These are phyloP conservation scores for Gymnopilus junonius DNA, from an alignment of 768 basidiomycete species.

Conservation along the genomic window DNA sequence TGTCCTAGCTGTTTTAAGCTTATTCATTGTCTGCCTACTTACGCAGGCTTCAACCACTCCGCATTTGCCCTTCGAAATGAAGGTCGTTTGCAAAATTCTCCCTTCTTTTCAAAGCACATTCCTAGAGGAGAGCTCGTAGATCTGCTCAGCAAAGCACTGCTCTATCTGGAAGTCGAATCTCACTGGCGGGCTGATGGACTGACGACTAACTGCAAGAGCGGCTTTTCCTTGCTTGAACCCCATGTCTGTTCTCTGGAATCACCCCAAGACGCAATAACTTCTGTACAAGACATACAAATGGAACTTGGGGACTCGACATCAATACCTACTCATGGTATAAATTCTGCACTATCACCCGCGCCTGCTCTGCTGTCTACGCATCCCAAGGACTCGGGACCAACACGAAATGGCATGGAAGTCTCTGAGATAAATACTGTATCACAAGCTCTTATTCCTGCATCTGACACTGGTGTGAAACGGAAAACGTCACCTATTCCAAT, in stretches of 20 bases:
- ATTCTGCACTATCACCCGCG: slow-evolving; percentile 5
- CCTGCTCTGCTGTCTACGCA: slow-evolving; percentile 12
- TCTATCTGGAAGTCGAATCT: slow-evolving; percentile 83
- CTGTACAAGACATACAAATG: slow-evolving; percentile 23
- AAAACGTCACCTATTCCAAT: slow-evolving; percentile 55
- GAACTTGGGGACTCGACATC: slow-evolving; percentile 14
- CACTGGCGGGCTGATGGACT: slow-evolving; percentile 75
- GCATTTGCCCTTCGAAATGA: slow-evolving; percentile 83
- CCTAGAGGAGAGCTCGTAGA: slow-evolving; percentile 84
- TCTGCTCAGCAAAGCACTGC: slow-evolving; percentile 76
- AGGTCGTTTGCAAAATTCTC: slow-evolving; percentile 69
- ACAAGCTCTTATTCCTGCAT: slow-evolving; percentile 16
- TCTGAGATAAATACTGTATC: slow-evolving; percentile 9
- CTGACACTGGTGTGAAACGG: slow-evolving; percentile 44
- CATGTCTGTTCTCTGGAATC: slow-evolving; percentile 70
- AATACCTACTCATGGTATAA: slow-evolving; percentile 6
- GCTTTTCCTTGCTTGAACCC: slow-evolving; percentile 75
- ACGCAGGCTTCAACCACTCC: slow-evolving; percentile 76
- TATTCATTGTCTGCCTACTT: slow-evolving; percentile 10
- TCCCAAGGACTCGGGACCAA: slow-evolving; percentile 12
- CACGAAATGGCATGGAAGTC: slow-evolving; percentile 12
- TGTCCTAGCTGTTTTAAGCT: slow-evolving; percentile 4
- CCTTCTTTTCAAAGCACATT: slow-evolving; percentile 72
- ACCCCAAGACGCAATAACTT: slow-evolving; percentile 29
- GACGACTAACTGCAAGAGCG: slow-evolving; percentile 65